Conservation (phyloP, 805 yeast genomes). For the Tetrapisispora taiwanensis region DNA sequence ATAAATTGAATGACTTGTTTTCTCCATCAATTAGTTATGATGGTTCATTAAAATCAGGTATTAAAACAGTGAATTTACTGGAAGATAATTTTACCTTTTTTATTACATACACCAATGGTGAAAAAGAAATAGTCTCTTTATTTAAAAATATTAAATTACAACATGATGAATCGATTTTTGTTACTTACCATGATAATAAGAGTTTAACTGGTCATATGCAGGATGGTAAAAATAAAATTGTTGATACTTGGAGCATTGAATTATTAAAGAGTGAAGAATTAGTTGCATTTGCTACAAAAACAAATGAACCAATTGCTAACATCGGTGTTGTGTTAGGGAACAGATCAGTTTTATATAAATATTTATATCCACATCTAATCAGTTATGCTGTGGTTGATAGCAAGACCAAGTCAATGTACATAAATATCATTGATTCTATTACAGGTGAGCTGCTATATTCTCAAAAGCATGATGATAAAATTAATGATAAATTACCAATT, state of each 20-base stretch:
- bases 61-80: slow-evolving; percentile 3
- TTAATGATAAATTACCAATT: slow-evolving; percentile 35
- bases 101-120: slow-evolving; percentile 10
- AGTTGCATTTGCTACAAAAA: slow-evolving; percentile 33
- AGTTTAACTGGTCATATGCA: slow-evolving; percentile 21
- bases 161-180: slow-evolving; percentile 8
- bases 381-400: slow-evolving; percentile 38
- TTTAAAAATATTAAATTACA: slow-evolving; percentile 4
- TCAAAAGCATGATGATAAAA: slow-evolving; percentile 34
- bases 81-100: slow-evolving; percentile 8
- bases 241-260: slow-evolving; percentile 33
- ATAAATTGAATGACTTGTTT: slow-evolving; percentile 2
- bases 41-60: background rate
- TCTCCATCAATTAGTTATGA: slow-evolving; percentile 3
- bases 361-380: slow-evolving; percentile 59
- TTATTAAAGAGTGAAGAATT: slow-evolving; percentile 30
- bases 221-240: slow-evolving; percentile 11
- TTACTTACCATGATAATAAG: slow-evolving; percentile 15
- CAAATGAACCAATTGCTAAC: slow-evolving; percentile 39
- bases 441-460: slow-evolving; percentile 54
- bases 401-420: slow-evolving; percentile 27
- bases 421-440: slow-evolving; percentile 55
- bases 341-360: slow-evolving; percentile 72
- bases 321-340: slow-evolving; percentile 61
- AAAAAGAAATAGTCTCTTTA: slow-evolving; percentile 7